These are phyloP conservation scores for Ambrosiella beaveri DNA, from an alignment of 2,329 filamentous ascomycete genomes.

Conservation along the genomic window DNA sequence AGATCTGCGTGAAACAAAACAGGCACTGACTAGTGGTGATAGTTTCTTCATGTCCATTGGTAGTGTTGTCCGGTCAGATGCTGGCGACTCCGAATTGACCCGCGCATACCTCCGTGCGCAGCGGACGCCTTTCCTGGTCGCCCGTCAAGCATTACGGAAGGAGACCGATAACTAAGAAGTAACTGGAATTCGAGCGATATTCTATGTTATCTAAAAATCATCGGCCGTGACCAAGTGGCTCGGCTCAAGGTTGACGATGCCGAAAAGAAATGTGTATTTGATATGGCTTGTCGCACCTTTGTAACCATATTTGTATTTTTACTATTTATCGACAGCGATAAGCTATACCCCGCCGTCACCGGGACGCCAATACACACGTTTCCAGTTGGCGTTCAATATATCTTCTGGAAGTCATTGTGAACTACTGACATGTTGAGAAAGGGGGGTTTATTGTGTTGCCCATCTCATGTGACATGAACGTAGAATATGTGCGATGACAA, in stretches of 20 bases:
- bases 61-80: slow-evolving; percentile 85
- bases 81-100: slow-evolving; percentile 53
- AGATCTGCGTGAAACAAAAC: not conserved
- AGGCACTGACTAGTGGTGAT: slow-evolving; percentile 3
- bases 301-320: not conserved
- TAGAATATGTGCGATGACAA: not conserved
- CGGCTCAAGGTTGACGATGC: not conserved
- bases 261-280: not conserved
- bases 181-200: not conserved
- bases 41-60: slow-evolving; percentile 98
- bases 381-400: not conserved
- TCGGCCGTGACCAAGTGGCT: not conserved
- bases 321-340: not conserved
- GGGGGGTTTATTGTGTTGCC: not conserved
- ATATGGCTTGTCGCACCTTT: not conserved
- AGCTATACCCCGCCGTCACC: not conserved
- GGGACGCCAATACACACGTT: not conserved
- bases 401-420: not conserved
- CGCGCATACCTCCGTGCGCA: slow-evolving; percentile 49
- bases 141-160: slow-evolving; percentile 20
- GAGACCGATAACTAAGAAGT: not conserved
- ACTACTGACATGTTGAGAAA: not conserved
- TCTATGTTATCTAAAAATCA: not conserved
- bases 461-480: not conserved
- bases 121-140: slow-evolving; percentile 53